Conservation (phyloP, 2,329 filamentous ascomycete genomes). For the Clonostachys solani region DNA sequence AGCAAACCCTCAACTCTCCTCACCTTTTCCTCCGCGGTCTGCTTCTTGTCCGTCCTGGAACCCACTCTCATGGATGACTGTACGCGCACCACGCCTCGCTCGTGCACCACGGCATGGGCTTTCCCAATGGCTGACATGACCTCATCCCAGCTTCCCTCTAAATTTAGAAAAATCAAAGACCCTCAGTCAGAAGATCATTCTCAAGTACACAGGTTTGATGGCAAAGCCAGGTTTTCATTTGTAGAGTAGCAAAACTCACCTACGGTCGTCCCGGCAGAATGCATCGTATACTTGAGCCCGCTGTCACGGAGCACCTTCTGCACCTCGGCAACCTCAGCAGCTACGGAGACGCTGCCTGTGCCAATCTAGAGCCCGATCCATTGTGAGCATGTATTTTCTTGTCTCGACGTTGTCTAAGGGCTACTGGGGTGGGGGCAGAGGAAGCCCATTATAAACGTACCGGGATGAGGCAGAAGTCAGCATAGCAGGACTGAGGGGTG, state of each 20-base stretch:
- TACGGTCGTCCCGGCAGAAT: conserved; percentile 89
- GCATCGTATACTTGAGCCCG: conserved; percentile 81
- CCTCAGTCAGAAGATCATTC: no score
- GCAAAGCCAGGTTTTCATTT: not conserved
- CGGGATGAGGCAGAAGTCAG: conserved; percentile 89
- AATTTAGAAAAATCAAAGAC: not conserved
- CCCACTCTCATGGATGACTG: conserved; percentile 88
- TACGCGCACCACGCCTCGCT: conserved; percentile 73
- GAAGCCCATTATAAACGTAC: conserved; percentile 33
- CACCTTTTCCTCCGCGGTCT: conserved; percentile 79
- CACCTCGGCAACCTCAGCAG: conserved; percentile 81
- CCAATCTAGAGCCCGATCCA: conserved; percentile 55
- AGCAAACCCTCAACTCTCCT: conserved; percentile 51
- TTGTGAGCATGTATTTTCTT: not conserved
- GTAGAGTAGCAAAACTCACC: conserved; percentile 40
- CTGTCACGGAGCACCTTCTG: conserved; percentile 80
- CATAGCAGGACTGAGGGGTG: conserved; percentile 74
- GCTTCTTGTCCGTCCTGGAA: conserved; percentile 81
- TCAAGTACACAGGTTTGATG: no score
- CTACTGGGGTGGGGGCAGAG: not conserved
- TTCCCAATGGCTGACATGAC: conserved; percentile 85
- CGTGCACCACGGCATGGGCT: conserved; percentile 74
- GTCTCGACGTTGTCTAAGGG: conserved; percentile 1
- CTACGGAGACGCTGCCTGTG: conserved; percentile 70
- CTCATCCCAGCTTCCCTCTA: conserved; percentile 88